phyloP scores from a whole-genome alignment of 2,329 filamentous ascomycete species.

The Thielaviopsis ethacetica region DNA sequence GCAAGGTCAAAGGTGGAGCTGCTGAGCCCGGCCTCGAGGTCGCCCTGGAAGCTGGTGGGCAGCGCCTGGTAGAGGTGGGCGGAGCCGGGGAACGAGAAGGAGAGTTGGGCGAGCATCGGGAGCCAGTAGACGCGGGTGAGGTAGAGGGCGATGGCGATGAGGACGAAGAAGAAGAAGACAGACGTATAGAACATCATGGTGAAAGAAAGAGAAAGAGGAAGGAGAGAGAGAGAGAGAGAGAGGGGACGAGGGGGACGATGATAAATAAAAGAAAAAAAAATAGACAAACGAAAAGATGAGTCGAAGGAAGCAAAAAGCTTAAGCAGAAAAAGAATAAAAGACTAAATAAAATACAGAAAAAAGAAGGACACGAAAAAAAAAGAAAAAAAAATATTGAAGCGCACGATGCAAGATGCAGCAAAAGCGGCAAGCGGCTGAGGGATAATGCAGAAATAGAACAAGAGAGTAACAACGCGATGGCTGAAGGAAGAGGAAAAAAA shows the following conservation, averaged over 20 bases:
- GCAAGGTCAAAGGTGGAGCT: slow-evolving; percentile 70
- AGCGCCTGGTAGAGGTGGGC: slow-evolving; percentile 62
- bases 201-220: neutral
- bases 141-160: slow-evolving; percentile 61
- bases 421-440: neutral
- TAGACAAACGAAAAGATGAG: neutral
- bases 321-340: neutral
- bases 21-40: slow-evolving; percentile 76
- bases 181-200: slow-evolving; percentile 75
- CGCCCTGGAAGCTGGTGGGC: slow-evolving; percentile 59
- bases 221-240: neutral
- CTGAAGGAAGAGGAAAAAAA: neutral
- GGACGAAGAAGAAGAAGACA: slow-evolving; percentile 52
- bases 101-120: slow-evolving; percentile 44
- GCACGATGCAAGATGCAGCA: neutral
- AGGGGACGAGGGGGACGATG: neutral
- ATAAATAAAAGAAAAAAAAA: neutral
- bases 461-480: neutral
- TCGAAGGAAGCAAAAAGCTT: neutral
- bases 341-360: neutral
- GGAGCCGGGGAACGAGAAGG: slow-evolving; percentile 32
- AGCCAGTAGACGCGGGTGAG: slow-evolving; percentile 67
- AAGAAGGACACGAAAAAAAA: too few relatives aligned
- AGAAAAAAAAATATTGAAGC: neutral
- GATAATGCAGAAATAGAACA: neutral